These are phyloP conservation scores for Boletellus ananas DNA, from an alignment of 768 basidiomycete genomes.

Conservation along the genomic window DNA sequence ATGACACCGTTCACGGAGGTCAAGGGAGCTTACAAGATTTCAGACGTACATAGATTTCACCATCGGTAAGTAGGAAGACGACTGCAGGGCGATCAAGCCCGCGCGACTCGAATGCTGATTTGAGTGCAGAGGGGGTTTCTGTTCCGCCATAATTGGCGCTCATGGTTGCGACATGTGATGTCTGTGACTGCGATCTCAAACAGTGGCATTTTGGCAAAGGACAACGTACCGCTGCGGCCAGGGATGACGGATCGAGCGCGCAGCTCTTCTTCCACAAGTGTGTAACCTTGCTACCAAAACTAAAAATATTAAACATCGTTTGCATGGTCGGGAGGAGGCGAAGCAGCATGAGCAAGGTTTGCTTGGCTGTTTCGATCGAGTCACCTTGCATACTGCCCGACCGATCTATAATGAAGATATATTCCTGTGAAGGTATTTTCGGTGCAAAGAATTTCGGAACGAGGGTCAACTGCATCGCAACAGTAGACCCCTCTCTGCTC, in stretches of 20 bases:
- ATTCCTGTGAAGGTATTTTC: conserved; percentile 46
- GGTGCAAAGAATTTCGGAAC: conserved; percentile 49
- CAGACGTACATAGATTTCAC: conserved; percentile 34
- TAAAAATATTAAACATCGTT: conserved; percentile 55
- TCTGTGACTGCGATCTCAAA: conserved; percentile 31
- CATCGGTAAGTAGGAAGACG: conserved; percentile 60
- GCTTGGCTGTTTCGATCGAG: conserved; percentile 46
- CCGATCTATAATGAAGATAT: conserved; percentile 58
- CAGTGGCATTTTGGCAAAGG: background rate
- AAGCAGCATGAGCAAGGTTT: conserved; percentile 45
- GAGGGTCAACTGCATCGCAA: conserved; percentile 53
- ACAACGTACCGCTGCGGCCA: conserved; percentile 36
- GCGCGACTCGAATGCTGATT: conserved; percentile 35
- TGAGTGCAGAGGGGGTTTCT: conserved; percentile 43
- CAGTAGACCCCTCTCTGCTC: conserved; percentile 19
- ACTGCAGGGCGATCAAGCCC: conserved; percentile 37
- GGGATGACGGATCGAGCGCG: conserved; percentile 26
- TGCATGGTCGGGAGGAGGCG: conserved; percentile 42
- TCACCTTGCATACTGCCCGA: conserved; percentile 48
- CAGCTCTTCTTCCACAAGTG: conserved; percentile 37
- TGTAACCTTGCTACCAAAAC: conserved; percentile 38
- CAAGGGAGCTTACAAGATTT: background rate
- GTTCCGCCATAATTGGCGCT: conserved; percentile 48
- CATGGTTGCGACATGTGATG: conserved; percentile 38
- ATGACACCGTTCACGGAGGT: background rate